Base-by-base conservation (phyloP, 2,329 filamentous ascomycete genomes). In the Talaromyces sp. region DNA sequence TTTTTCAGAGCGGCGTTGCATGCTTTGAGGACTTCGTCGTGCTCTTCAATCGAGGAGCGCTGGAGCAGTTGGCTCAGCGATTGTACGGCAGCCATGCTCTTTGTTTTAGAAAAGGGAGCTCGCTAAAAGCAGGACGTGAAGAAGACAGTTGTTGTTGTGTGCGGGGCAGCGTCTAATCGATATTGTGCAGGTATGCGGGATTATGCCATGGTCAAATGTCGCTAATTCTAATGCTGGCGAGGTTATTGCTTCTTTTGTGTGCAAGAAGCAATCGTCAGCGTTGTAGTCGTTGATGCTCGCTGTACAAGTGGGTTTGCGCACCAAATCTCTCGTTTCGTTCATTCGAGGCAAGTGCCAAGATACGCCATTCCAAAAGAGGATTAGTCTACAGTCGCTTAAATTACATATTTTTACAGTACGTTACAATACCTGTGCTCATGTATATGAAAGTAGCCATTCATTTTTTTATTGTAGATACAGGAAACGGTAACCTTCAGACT, bases 1-100 rank as follows among this genome's bases (percentile, higher is more conserved):
- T 83, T 82, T 70, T 84, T 82, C 54, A 88, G 77, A 0, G 78
- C 76, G 36, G 77, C 79, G 70, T 87, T 83, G 71, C 84, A 84
- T 50, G 85, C 83, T 64, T 81, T 79, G 52, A 89, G 79, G 33
- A 86, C 75, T 74, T 87, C 82, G 62, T 86, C 83, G 71, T 87
- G 85, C 72, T 88, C 85, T 65, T 85, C 81, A 68, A 88, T 82
- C 59, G 82, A 79, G 34, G 83, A 78, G 67, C 81, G 82, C 70
- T 84, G 80, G 63, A 88, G 78, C 62, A 88, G 79, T 62, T 81
- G 78, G 65, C 81, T 77, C 61, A 89, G 77, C 56, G 80, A 79
- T 63, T 79, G 76, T 44, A 77, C 74, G 73, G 76, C 76, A 23
- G 76, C 69, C 76, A 79, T 79, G 54, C 42, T 63, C 44, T 54